phyloP scores from a whole-genome alignment of 176 grass and related monocot species.

The Sorghum bicolor region DNA sequence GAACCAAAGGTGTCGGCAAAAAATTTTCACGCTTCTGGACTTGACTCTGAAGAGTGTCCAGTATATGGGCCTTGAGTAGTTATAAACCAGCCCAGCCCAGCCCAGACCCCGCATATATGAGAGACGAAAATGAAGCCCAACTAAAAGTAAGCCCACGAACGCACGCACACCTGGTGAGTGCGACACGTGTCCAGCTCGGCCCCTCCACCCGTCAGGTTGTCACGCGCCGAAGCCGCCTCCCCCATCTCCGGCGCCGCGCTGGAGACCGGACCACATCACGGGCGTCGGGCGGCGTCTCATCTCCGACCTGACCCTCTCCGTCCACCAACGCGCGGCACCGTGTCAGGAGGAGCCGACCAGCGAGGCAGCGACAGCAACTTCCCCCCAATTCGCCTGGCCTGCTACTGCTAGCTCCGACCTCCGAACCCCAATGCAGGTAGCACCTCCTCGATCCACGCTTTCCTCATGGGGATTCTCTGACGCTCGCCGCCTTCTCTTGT shows the following conservation, averaged over 20 bases:
- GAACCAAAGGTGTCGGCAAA: too few relatives aligned
- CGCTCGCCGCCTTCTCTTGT: not conserved
- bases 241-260: not conserved
- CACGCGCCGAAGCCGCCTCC: not conserved
- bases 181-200: not conserved
- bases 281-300: not conserved
- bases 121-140: too few relatives aligned
- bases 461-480: slow-evolving; percentile 2
- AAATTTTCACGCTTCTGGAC: too few relatives aligned
- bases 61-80: too few relatives aligned
- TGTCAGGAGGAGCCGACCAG: slow-evolving; percentile 5
- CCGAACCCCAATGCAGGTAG: not conserved
- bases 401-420: not conserved
- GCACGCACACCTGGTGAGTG: not conserved
- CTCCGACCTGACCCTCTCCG: not conserved
- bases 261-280: not conserved
- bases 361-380: not conserved
- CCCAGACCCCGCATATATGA: too few relatives aligned
- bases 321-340: not conserved
- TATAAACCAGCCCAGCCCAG: too few relatives aligned
- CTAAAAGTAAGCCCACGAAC: not conserved
- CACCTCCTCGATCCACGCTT: not conserved
- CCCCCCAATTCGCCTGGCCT: not conserved
- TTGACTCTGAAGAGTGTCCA: too few relatives aligned
- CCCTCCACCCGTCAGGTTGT: not conserved